Evolutionary conservation across 805 yeast genomes (phyloP).

Genomic region (Metschnikowia anglica): DNA sequence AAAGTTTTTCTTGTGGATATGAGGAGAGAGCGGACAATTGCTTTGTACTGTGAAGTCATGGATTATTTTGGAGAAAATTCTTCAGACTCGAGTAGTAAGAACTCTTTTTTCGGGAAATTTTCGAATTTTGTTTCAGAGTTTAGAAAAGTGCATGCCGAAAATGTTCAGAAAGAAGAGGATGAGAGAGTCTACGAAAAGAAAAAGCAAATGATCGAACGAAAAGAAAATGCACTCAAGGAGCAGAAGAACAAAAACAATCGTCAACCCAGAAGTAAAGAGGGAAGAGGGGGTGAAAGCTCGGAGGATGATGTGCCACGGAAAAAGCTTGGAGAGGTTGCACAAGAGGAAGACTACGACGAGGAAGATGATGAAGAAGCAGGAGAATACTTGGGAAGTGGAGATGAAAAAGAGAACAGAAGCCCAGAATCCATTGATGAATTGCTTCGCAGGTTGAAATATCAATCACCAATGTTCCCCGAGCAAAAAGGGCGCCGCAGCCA

Average conservation of each 20-base stretch:
- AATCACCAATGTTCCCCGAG: slow-evolving; percentile 5
- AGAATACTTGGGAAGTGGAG: slow-evolving; percentile 17
- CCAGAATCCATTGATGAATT: slow-evolving; percentile 21
- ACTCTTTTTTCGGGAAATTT: slow-evolving; percentile 74
- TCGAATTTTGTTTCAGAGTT: slow-evolving; percentile 77
- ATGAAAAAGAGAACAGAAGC: slow-evolving; percentile 11
- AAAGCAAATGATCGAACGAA: slow-evolving; percentile 32
- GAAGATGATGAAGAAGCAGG: slow-evolving; percentile 20
- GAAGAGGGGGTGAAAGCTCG: not conserved
- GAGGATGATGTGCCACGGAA: slow-evolving; percentile 5
- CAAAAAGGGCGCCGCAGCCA: slow-evolving; percentile 6
- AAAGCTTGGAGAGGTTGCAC: slow-evolving; percentile 12
- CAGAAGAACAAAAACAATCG: slow-evolving; percentile 10
- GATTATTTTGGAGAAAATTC: slow-evolving; percentile 88
- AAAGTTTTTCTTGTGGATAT: slow-evolving; percentile 65
- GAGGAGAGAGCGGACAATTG: slow-evolving; percentile 59
- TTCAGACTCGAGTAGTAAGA: slow-evolving; percentile 61
- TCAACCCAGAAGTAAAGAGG: slow-evolving; percentile 1
- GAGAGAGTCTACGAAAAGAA: slow-evolving; percentile 45
- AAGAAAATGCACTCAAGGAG: slow-evolving; percentile 20
- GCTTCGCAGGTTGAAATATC: slow-evolving; percentile 17
- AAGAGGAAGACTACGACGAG: slow-evolving; percentile 11
- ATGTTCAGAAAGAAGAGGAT: slow-evolving; percentile 79
- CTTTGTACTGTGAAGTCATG: slow-evolving; percentile 72
- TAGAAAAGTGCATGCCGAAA: slow-evolving; percentile 76